Evolutionary conservation across 2,329 filamentous ascomycete species (phyloP), one percentile per base, ranked within the genome.

Genomic region (Pleoardoris graminearum): DNA sequence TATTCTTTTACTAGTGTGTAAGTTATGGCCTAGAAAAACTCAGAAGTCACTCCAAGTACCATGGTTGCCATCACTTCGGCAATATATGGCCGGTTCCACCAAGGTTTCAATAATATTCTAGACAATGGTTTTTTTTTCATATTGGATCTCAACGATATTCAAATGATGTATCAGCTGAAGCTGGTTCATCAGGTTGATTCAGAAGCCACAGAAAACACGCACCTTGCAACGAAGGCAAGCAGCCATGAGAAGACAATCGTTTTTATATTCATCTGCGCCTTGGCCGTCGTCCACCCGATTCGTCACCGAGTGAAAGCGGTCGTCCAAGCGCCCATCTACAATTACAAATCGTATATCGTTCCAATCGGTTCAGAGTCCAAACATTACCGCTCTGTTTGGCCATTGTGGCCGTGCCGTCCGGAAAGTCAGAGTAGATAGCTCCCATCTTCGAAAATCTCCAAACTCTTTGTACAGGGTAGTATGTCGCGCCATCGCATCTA

Each of bases 331-430:
- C 45, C 52, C 49, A 51, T 55, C 50, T 62, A 62, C 53, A 58
- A 63, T 65, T 65, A 67, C 62, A 65, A 61, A 44, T 8, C 50
- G 44, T 50, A 17, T 17, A 54, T 52, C 52, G 38, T 35, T 35
- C 42, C 21, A 29, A n/a, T 38, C 43, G 17, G 22, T 36, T n/a
- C 21, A 36, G 22, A 12, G 23, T 36, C 21, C 11, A 45, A 35
- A 25, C 29, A 23, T 33, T 45, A 8, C 11, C n/a, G 37, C 38
- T 16, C 16, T 12, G 33, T 16, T 36, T 36, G 12, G 6, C 14
- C 8, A 8, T 7, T 36, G 33, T 16, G 14, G 14, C 16, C n/a
- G 8, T 16, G 4, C 14, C n/a, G 12, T 17, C 14, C n/a, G 30
- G 5, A 12, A 14, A 10, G 30, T 10, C 30, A 10, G 30, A 32